These are phyloP conservation scores for Saccharomyces paradoxus DNA, from an alignment of 805 yeast genomes.

Conservation along the genomic window DNA sequence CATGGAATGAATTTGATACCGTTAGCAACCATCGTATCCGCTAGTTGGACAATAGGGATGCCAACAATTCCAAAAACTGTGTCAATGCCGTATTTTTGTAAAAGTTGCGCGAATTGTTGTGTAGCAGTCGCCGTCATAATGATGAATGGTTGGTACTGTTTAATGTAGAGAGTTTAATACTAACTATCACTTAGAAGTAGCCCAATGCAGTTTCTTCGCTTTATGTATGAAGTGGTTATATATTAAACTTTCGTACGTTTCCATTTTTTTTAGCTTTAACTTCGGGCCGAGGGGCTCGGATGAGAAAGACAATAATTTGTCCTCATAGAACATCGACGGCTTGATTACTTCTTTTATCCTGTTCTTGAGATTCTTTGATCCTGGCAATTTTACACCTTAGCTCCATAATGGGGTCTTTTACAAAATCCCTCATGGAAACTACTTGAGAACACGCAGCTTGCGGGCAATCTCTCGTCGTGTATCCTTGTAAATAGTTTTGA, in stretches of 20 bases:
- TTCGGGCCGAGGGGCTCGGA: slow-evolving; percentile 1
- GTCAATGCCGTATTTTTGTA: slow-evolving; percentile 43
- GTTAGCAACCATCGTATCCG: slow-evolving; percentile 46
- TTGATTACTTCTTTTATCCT: background rate
- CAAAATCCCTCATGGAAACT: slow-evolving; percentile 33
- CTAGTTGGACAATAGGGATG: slow-evolving; percentile 64
- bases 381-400: slow-evolving; percentile 39
- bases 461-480: slow-evolving; percentile 42
- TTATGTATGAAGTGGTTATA: background rate
- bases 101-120: slow-evolving; percentile 37
- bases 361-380: slow-evolving; percentile 1
- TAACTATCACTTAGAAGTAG: background rate
- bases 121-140: slow-evolving; percentile 1
- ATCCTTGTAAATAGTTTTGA: slow-evolving; percentile 25
- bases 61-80: slow-evolving; percentile 67
- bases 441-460: slow-evolving; percentile 43
- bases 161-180: background rate
- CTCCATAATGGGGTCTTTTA: slow-evolving; percentile 46
- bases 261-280: background rate
- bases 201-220: background rate
- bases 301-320: background rate
- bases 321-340: background rate
- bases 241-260: background rate
- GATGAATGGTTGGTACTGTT: slow-evolving; percentile 5
- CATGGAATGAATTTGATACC: slow-evolving; percentile 54